Percentiles rank a stretch among this genome's conserved stretches.
phyloP scores from a whole-genome alignment of 2,329 filamentous ascomycete genomes.

The Fusarium agapanthi region DNA sequence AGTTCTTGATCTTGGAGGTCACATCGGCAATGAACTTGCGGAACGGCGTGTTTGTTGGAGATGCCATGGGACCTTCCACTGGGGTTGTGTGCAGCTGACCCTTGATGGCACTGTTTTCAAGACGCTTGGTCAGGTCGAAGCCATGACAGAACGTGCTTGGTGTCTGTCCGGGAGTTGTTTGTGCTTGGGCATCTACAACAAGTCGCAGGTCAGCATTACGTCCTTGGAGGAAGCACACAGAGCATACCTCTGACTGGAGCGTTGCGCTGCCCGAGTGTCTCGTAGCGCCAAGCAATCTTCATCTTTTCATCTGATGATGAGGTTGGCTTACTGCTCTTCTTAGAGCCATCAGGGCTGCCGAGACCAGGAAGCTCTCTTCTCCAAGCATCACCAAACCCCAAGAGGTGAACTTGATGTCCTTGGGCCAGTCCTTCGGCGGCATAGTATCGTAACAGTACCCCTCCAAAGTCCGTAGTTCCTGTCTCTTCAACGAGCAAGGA shows the following conservation, averaged over 20 bases:
- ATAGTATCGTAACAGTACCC: slow-evolving; percentile 85
- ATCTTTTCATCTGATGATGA: slow-evolving; percentile 73
- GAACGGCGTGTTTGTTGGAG: slow-evolving; percentile 54
- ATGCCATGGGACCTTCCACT: slow-evolving; percentile 45
- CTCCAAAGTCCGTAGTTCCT: slow-evolving; percentile 93
- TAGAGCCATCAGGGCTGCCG: slow-evolving; percentile 53
- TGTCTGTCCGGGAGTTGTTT: slow-evolving; percentile 33
- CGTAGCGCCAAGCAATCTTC: slow-evolving; percentile 99
- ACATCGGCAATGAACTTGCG: slow-evolving; percentile 69
- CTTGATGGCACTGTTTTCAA: slow-evolving; percentile 59
- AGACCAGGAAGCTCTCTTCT: slow-evolving; percentile 83
- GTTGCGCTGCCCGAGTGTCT: slow-evolving; percentile 76
- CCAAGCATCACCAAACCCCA: slow-evolving; percentile 84
- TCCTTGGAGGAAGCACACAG: neutral
- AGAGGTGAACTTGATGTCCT: slow-evolving; percentile 85
- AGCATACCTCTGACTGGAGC: slow-evolving; percentile 71
- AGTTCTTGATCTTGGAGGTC: slow-evolving; percentile 63
- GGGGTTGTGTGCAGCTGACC: slow-evolving; percentile 62
- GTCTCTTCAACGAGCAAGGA: slow-evolving; percentile 85
- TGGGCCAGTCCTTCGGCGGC: slow-evolving; percentile 93
- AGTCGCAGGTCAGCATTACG: neutral
- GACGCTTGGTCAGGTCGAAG: slow-evolving; percentile 75
- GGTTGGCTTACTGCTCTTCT: slow-evolving; percentile 51
- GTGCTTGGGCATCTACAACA: slow-evolving; percentile 30
- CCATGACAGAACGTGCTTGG: slow-evolving; percentile 70